Evolutionary conservation across 108 stramenopile genomes (phyloP).

Genomic region (Skeletonema tropicum): DNA sequence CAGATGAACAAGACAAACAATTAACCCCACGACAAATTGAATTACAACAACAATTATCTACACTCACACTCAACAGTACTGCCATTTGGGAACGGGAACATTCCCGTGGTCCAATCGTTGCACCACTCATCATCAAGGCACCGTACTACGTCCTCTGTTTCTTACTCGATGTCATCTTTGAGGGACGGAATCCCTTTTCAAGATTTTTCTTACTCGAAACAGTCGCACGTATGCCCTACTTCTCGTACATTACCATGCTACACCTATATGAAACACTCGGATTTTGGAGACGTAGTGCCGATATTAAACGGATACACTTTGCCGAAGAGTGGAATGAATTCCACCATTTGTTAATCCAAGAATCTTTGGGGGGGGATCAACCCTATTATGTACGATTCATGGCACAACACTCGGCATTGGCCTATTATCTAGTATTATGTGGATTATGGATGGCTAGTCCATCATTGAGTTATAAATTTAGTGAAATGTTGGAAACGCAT

Average conservation of each 20-base stretch:
- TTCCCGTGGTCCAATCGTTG: slow-evolving; percentile 45
- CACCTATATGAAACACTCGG: slow-evolving; percentile 93
- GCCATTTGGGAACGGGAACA: slow-evolving; percentile 69
- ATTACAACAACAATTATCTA: slow-evolving; percentile 43
- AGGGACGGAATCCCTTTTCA: slow-evolving; percentile 55
- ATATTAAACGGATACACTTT: slow-evolving; percentile 86
- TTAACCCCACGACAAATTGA: slow-evolving; percentile 44
- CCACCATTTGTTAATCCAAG: slow-evolving; percentile 92
- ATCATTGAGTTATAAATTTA: slow-evolving; percentile 71
- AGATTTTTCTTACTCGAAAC: slow-evolving; percentile 88
- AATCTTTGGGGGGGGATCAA: slow-evolving; percentile 86
- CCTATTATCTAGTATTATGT: slow-evolving; percentile 77
- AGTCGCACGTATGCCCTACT: slow-evolving; percentile 92
- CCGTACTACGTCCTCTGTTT: slow-evolving; percentile 62
- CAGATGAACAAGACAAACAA: slow-evolving; percentile 34
- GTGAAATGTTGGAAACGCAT: slow-evolving; percentile 81
- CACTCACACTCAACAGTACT: slow-evolving; percentile 53
- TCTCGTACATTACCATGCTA: slow-evolving; percentile 88
- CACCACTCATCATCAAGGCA: slow-evolving; percentile 61
- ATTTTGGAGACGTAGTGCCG: slow-evolving; percentile 76
- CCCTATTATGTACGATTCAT: slow-evolving; percentile 75
- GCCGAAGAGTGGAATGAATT: slow-evolving; percentile 89
- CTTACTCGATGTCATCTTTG: slow-evolving; percentile 68
- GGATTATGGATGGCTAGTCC: slow-evolving; percentile 62
- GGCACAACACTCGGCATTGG: slow-evolving; percentile 85